These are phyloP conservation scores for Lasiodiplodia sp. DNA, from an alignment of 2,329 filamentous ascomycete genomes.

Conservation along the genomic window DNA sequence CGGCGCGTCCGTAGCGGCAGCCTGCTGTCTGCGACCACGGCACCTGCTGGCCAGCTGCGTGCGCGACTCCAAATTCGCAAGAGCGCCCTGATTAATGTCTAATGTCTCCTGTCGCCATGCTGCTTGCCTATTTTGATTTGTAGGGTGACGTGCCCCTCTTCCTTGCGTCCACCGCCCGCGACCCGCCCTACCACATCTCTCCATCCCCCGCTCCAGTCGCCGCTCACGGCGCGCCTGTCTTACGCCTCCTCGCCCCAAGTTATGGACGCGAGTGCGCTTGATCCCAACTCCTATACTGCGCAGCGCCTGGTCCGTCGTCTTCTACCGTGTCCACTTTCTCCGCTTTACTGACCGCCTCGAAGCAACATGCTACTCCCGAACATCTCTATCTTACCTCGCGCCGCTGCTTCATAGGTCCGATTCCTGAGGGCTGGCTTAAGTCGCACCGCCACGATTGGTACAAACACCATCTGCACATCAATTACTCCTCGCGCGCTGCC, in stretches of 20 bases:
- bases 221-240: constrained; percentile 16
- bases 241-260: constrained; percentile 5
- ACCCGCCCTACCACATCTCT: background rate
- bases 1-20: background rate
- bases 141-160: background rate
- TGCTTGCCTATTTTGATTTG: background rate
- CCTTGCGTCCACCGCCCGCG: constrained; percentile 3
- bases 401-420: constrained; percentile 70
- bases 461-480: constrained; percentile 56
- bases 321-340: background rate
- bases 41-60: constrained; percentile 12
- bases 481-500: constrained; percentile 52
- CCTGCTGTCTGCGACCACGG: constrained; percentile 1
- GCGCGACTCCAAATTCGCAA: background rate
- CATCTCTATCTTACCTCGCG: constrained; percentile 68
- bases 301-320: constrained; percentile 50
- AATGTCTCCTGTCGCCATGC: constrained; percentile 6
- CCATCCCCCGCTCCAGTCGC: constrained; percentile 1
- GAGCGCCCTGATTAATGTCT: constrained; percentile 13
- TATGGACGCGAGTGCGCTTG: constrained; percentile 20
- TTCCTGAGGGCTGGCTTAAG: constrained; percentile 70
- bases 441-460: constrained; percentile 71
- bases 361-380: constrained; percentile 67
- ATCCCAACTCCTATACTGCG: constrained; percentile 60
- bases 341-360: constrained; percentile 32